Evolutionary conservation across 108 stramenopile genomes (phyloP), one percentile per base, ranked within the genome.

Genomic region (Fragilariopsis cylindrus): DNA sequence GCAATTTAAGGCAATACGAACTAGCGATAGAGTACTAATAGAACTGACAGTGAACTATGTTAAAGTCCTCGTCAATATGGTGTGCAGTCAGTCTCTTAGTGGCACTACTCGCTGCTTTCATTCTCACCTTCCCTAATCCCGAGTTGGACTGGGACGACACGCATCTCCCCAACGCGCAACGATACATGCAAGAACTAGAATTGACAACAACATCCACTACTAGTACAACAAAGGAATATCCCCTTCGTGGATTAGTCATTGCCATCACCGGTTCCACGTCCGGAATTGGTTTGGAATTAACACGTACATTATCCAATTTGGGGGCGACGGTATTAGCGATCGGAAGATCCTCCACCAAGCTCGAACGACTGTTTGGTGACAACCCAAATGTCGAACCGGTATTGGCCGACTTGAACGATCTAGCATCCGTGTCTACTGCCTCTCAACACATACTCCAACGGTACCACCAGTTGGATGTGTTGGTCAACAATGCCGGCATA

Each of bases 401-500:
- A 2, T 57, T 75, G 9, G 80, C 82, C 0, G 85, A 89, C 56
- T 69, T 84, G 9, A 47, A 54, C n/a, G 88, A 89, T 65, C 49
- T 89, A 63, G 64, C 72, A 7, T 76, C 83, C 2, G 83, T 89
- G 50, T 60, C 88, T 5, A 65, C 52, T 15, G 83, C 82, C 42
- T 30, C 30, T 30, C 30, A 30, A 30, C 2, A 30, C 30, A 30
- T 30, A 2, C 30, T 30, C 30, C 30, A 30, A 30, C 30, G 30
- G 30, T 30, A 30, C 2, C 1, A 30, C 30, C 30, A 30, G 30
- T 75, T 81, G 15, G 60, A 82, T 71, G 75, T 73, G 30, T 84
- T 88, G 30, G 66, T 89, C 45, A 82, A 82, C 73, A 89, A 89
- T 76, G 88, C 88, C 11, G 88, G 88, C 21, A 82, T 89, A 11